Base-by-base conservation (phyloP, 2,329 filamentous ascomycete species). In the Aspergillus bombycis region DNA sequence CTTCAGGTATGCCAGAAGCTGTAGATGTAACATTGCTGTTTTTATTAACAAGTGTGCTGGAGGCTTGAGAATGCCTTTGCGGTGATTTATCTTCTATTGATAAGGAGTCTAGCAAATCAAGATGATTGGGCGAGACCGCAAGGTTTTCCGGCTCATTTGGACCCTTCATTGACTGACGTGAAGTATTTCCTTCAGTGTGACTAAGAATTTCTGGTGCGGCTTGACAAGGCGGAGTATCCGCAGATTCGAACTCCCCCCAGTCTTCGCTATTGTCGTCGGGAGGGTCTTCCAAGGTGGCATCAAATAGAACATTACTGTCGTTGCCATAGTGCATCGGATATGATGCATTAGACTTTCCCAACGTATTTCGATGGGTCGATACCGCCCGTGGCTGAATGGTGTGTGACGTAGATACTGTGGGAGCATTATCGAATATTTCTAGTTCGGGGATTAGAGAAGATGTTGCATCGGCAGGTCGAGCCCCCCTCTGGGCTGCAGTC, bases 251-350 rank as follows among this genome's bases (percentile, higher is more conserved):
- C 50, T 81, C 79, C n/a, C 80, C 81, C 80, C 80, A 82, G 11
- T 79, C 78, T 55, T 81, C 80, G 38, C 79, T 77, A 11, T 67
- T 69, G 36, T 75, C 71, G 48, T 68, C 68, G 14, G 68, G 66
- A 34, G 63, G 62, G 43, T 57, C 58, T 53, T 79, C 77, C 9
- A 72, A 65, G 36, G 74, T 66, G 41, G 85, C 89, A 75, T 92
- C 89, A 72, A 92, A 92, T 3, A 92, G 78, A 4, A 92, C 84
- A 67, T 87, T 85, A 2, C 65, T 74, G 30, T 73, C 69, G 46
- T 68, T 72, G 16, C 72, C 70, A 54, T 66, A 58, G 67, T 74
- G 60, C 60, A 70, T 45, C 57, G 70, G 68, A 59, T 36, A 62
- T 21, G 61, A 63, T 45, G n/a, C 50, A 56, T 16, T 45, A 21